These are phyloP conservation scores for Colletotrichum theobromicola DNA, from an alignment of 2,329 filamentous ascomycete genomes.

Conservation along the genomic window DNA sequence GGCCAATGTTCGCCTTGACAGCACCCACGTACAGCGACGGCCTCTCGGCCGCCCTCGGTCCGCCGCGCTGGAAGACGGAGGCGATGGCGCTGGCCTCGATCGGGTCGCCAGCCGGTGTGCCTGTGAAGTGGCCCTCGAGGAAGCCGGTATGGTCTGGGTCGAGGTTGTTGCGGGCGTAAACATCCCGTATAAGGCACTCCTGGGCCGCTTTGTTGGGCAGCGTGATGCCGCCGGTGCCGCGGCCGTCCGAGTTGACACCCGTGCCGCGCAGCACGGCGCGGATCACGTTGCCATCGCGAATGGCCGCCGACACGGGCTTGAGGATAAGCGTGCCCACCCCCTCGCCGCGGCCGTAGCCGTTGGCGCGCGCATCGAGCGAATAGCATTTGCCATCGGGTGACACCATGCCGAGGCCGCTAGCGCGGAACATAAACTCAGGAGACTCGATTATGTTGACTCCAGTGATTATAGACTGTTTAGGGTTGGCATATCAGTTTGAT, in stretches of 20 bases:
- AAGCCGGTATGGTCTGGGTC: not conserved
- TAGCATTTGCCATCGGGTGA: not conserved
- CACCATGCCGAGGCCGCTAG: not conserved
- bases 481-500: not conserved
- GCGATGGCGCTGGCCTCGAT: conserved; percentile 55
- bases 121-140: conserved; percentile 25
- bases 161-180: not conserved
- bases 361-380: not conserved
- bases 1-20: conserved; percentile 27
- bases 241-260: conserved; percentile 41
- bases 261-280: conserved; percentile 38
- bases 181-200: conserved; percentile 2
- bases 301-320: conserved; percentile 46
- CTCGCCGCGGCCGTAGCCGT: conserved; percentile 11
- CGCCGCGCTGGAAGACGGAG: conserved; percentile 40
- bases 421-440: conserved; percentile 22
- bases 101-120: conserved; percentile 60
- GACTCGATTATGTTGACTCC: conserved; percentile 26
- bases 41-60: conserved; percentile 25
- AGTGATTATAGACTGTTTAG: conserved; percentile 22
- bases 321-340: conserved; percentile 38
- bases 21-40: conserved; percentile 26
- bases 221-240: conserved; percentile 41
- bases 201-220: conserved; percentile 31
- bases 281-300: conserved; percentile 45